A percentile compares a stretch with the other conserved stretches of the same genome.
These are phyloP conservation scores for Kalaharituber pfeilii DNA, from an alignment of 2,329 filamentous ascomycete genomes.

Conservation along the genomic window DNA sequence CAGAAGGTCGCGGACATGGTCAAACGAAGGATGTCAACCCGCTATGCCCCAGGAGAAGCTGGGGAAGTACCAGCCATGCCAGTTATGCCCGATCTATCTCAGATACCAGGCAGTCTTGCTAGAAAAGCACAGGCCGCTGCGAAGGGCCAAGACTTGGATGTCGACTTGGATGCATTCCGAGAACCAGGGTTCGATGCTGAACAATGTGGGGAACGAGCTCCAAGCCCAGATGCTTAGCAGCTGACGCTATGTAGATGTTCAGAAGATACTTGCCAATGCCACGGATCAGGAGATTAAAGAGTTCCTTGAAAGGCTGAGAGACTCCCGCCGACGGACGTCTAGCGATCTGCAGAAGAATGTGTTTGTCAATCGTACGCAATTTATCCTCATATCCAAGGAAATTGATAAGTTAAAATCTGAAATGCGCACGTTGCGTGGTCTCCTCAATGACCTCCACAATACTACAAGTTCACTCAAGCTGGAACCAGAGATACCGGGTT, in stretches of 20 bases:
- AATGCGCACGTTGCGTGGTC: slow-evolving; percentile 73
- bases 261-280: slow-evolving; percentile 54
- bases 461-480: slow-evolving; percentile 51
- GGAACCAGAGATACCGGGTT: slow-evolving; percentile 30
- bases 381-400: slow-evolving; percentile 98
- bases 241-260: not conserved
- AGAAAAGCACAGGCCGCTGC: slow-evolving; percentile 8
- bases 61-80: slow-evolving; percentile 50
- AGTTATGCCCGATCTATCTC: slow-evolving; percentile 46
- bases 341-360: slow-evolving; percentile 85
- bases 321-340: slow-evolving; percentile 59
- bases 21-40: slow-evolving; percentile 83
- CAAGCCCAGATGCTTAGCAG: not conserved
- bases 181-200: slow-evolving; percentile 67
- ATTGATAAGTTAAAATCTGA: slow-evolving; percentile 93
- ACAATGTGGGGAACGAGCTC: slow-evolving; percentile 41
- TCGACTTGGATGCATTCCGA: slow-evolving; percentile 61
- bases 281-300: slow-evolving; percentile 72
- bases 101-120: slow-evolving; percentile 3
- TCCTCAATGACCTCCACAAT: slow-evolving; percentile 82
- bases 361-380: slow-evolving; percentile 91
- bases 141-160: slow-evolving; percentile 38
- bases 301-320: slow-evolving; percentile 58
- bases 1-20: slow-evolving; percentile 56
- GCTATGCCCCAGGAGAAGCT: slow-evolving; percentile 61